These are phyloP conservation scores for Paratinospora sagittata DNA, from an alignment of 164 flowering plant species.

Conservation along the genomic window DNA sequence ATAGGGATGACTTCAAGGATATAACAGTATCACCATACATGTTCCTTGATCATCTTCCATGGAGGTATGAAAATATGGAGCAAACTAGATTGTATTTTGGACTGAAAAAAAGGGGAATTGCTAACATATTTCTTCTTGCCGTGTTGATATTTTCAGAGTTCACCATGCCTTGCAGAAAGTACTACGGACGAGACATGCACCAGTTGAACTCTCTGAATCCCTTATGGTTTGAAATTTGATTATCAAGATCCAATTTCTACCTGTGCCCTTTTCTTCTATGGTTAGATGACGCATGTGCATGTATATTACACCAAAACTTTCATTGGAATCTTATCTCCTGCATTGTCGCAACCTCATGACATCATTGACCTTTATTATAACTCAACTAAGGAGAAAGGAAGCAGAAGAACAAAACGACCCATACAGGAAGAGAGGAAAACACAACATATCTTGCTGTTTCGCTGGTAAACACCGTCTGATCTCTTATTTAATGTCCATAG, in stretches of 20 bases:
- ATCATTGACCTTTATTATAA: no score
- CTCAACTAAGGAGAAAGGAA: no score
- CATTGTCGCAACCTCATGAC: no score
- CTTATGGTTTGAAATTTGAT: conserved; percentile 29
- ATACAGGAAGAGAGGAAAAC: no score
- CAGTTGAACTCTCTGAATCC: conserved; percentile 18
- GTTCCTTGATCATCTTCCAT: conserved; percentile 92
- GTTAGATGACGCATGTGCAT: neutral
- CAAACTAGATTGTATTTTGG: neutral
- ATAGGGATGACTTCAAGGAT: conserved; percentile 60
- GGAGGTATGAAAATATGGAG: conserved; percentile 55
- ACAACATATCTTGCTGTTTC: no score
- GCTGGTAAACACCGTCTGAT: no score
- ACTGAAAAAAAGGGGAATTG: neutral
- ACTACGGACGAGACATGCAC: conserved; percentile 28
- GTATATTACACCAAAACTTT: neutral
- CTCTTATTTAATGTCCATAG: no score
- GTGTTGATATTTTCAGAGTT: conserved; percentile 38
- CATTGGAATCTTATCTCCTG: no score
- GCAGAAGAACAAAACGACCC: no score
- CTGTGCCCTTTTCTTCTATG: neutral
- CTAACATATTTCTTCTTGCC: neutral
- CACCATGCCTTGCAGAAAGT: conserved; percentile 54
- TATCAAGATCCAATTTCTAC: neutral
- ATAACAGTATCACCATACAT: conserved; percentile 62